phyloP scores from a whole-genome alignment of 2,329 filamentous ascomycete species.

The Xylariaceae sp. region DNA sequence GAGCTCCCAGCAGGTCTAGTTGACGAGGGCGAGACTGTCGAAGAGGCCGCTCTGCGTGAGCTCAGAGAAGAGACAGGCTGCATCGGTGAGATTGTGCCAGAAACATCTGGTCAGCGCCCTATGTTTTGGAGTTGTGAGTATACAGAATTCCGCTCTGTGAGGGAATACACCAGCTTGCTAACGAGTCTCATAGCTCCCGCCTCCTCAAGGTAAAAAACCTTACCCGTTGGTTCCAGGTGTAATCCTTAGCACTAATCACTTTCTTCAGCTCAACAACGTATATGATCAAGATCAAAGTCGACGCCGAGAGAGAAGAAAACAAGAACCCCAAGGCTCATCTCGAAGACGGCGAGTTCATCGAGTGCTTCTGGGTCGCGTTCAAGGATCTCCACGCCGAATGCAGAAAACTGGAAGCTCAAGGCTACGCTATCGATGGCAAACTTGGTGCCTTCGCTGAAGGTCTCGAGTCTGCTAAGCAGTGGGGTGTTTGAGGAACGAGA shows the following conservation, averaged over 20 bases:
- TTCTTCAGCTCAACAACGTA: conserved; percentile 26
- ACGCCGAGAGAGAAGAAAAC: conserved; percentile 43
- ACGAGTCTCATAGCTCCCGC: conserved; percentile 22
- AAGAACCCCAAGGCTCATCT: conserved; percentile 44
- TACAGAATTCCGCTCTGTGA: too few relatives aligned
- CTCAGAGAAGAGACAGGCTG: conserved; percentile 40
- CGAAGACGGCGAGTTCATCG: conserved; percentile 52
- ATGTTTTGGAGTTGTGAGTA: conserved; percentile 30
- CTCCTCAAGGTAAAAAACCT: conserved; percentile 29
- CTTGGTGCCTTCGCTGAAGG: conserved; percentile 32
- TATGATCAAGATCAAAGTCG: conserved; percentile 44
- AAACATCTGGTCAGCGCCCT: conserved; percentile 21
- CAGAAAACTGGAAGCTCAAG: conserved; percentile 38
- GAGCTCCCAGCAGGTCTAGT: conserved; percentile 41
- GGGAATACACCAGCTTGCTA: not conserved
- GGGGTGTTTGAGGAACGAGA: conserved; percentile 14
- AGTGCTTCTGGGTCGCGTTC: conserved; percentile 48
- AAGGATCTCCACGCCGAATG: conserved; percentile 45
- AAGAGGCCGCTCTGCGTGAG: conserved; percentile 38
- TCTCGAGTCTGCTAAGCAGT: conserved; percentile 26
- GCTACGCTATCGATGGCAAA: conserved; percentile 33
- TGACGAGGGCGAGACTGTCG: conserved; percentile 36
- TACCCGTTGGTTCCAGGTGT: not conserved
- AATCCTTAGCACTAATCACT: not conserved
- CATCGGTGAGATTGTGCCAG: conserved; percentile 31